Evolutionary conservation across 345 rosid species (phyloP), one percentile per base, ranked within the genome.

Genomic region (Lepidium africanum): DNA sequence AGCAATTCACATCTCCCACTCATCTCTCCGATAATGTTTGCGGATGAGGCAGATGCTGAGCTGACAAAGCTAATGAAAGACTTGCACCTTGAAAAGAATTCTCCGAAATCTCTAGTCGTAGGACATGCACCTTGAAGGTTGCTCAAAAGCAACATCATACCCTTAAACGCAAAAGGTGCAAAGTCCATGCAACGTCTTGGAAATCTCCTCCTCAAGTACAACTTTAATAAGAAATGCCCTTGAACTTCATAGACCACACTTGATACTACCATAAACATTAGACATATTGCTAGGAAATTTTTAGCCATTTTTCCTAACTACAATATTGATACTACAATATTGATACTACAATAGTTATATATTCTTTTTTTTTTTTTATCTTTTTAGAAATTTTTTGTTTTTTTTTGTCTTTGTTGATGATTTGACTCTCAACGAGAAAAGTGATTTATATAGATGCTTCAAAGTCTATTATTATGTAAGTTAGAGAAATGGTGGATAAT

Each of bases 211-310:
- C 4, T 54, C 21, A 71, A 7, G 60, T 72, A 72, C 13, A 32
- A 5, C 50, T 49, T 72, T 35, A 72, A 57, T 5, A 72, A 58
- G 71, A 72, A 72, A 3, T 30, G 8, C 4, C 76, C 76, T 49
- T 72, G 71, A 16, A 21, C 76, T 38, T 72, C 76, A 43, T 72
- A 56, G 3, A 72, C 2, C 46, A 72, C 66, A 57, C 66, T 65
- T 72, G 76, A 65, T 57, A 38, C 60, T 19, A 73, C 32, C 5
- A 73, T 21, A 48, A 65, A 40, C 77, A 73, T 9, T 15, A 73
- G 53, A 49, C 71, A 73, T 9, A 58, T 8, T 50, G 60, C 71
- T 58, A 73, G 12, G 49, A 50, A 6, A 12, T 40, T 73, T 33
- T 58, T 73, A 2, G 60, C 53, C 77, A 72, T 72, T 48, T 63